Evolutionary conservation across 192 early-diverging fungal genomes (phyloP), one percentile per base, ranked within the genome.

Genomic region (Gamsiella multidivaricata): DNA sequence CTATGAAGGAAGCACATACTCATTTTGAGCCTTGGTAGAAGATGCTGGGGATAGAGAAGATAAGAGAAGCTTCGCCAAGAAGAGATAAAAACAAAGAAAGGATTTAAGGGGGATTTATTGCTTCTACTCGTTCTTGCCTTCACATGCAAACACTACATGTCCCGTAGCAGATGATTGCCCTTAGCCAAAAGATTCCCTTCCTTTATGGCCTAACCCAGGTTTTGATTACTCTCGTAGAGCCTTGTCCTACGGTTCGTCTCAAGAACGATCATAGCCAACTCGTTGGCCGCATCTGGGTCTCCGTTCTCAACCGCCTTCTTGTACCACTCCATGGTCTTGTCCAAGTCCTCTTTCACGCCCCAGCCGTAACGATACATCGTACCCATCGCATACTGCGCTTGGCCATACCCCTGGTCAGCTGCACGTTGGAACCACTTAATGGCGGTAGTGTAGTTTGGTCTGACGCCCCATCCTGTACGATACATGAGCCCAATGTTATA

Each of bases 401-500:
- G 18, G 22, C 56, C 22, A 39, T 17, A 45, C 56, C 14, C 11
- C 10, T 26, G 41, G 14, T 59, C 28, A 0, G 41, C 56, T 31
- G 56, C 41, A 22, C 23, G n/a, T 12, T 43, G 25, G 41, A 59
- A 59, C 56, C 56, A 59, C 23, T 43, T 23, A 20, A 3, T 20
- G 11, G 56, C 56, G 11, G 39, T 34, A 43, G 22, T 22, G 17
- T 12, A 43, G 25, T 43, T 45, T 15, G 39, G 37, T 14, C 15
- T 2, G 8, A n/a, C 17, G 22, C 41, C 56, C 9, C 10, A 31
- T 33, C 55, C 56, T 6, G 33, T 14, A 29, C 15, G 17, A 18
- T 45, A 43, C 26, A 59, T 11, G 26, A 17, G 3, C 0, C 56
- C 56, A n/a, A 59, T 59, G 39, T 26, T 17, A 43, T 26, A 59